A percentile compares a stretch with the other conserved stretches of the same genome.
phyloP scores from a whole-genome alignment of 1,284 basidiomycete species.

The Ceratobasidium sp. region DNA sequence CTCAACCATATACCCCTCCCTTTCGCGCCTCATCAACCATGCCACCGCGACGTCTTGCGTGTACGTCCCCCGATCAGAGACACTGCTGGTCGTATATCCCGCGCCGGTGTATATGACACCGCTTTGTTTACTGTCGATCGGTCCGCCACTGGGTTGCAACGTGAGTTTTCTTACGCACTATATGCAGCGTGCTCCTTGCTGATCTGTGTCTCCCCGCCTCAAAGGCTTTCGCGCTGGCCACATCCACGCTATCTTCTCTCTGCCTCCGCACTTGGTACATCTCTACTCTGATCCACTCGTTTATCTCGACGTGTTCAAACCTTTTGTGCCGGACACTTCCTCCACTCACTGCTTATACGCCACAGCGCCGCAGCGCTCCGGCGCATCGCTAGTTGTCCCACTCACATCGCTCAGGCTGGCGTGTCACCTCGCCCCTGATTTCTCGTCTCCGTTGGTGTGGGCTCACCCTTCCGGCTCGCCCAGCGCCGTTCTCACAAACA shows the following conservation, averaged over 20 bases:
- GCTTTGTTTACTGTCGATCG: not conserved
- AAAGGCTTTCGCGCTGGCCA: constrained; percentile 17
- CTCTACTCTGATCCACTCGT: constrained; percentile 8
- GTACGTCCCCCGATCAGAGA: not conserved
- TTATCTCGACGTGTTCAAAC: constrained; percentile 9
- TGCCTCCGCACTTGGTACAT: not conserved
- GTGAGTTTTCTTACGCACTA: not conserved
- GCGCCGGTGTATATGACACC: not conserved
- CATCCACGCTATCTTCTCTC: constrained; percentile 11
- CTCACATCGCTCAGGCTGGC: not conserved
- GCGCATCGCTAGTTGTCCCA: not conserved
- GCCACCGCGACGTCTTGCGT: constrained; percentile 23
- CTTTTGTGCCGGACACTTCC: not conserved
- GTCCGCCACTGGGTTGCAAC: not conserved
- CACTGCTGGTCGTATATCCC: not conserved
- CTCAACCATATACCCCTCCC: not conserved
- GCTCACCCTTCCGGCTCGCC: not conserved
- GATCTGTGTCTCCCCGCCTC: too few species aligned
- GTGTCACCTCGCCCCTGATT: not conserved
- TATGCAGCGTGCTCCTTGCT: too few species aligned
- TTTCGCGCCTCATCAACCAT: not conserved
- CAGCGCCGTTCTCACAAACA: not conserved
- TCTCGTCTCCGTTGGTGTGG: not conserved
- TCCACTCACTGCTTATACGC: not conserved
- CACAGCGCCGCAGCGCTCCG: not conserved